Base-by-base conservation (phyloP, 2,329 filamentous ascomycete species). In the Microsporum audouinii region DNA sequence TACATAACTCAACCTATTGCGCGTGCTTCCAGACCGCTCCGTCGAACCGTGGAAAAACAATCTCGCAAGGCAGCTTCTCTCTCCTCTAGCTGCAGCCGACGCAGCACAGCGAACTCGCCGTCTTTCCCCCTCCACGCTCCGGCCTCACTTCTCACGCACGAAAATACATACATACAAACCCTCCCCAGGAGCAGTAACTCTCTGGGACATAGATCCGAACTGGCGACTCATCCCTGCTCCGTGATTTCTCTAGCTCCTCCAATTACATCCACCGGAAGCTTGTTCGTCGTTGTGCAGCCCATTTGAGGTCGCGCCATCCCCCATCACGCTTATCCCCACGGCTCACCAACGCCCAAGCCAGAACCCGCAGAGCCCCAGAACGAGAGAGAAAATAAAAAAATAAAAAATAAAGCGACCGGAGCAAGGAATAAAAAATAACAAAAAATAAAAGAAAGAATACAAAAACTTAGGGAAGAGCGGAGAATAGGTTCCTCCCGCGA, bases 281-380 rank as follows among this genome's bases (percentile, higher is more conserved):
- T 34, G 34, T 59, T 59, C 39, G 23, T 59, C 41, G 57, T 59
- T 12, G 57, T 59, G 57, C 57, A 59, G 57, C 57, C 57, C 29
- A 23, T 47, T 23, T 27, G 31, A 59, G 38, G 57, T 59, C 57
- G 57, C 57, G 57, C 57, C 41, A 59, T 57, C 33, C 49, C 39
- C 33, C 55, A 57, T 57, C 38, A 57, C 38, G 23, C n/a, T 57
- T 57, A 57, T 57, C 38, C 55, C 55, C 55, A 57, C 55, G 57
- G 23, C 23, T 23, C 41, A 45, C 38, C 14, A 59, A 43, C 23
- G 38, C 39, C 41, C 57, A 59, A 59, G 17, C 69, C 68, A 63
- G 23, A 62, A 55, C 49, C 23, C 45, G n/a, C 43, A 51, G 57
- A 61, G 59, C 34, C 57, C 57, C 57, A 59, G 39, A n/a, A 23